Base-by-base conservation (phyloP, 2,329 filamentous ascomycete species). In the Alternaria sp. region DNA sequence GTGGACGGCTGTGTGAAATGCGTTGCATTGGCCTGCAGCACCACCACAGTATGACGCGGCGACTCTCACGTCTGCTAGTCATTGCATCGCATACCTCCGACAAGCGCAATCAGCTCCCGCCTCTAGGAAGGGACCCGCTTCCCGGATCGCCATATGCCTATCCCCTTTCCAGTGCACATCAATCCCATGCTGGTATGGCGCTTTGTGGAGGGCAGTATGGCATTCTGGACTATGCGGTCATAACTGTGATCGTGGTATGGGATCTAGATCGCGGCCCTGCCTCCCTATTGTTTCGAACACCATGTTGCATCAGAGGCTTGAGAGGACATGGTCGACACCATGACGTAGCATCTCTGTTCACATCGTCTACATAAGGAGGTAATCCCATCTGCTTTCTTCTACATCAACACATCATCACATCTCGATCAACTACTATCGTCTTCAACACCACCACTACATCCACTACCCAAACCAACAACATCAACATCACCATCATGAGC, bases 401-500 rank as follows among this genome's bases (percentile, higher is more conserved):
- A 19, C 5, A 62, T 43, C 25, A 49, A 23, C 5, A 40, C 50
- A 28, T n/a, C 45, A 23, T 17, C 19, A 40, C 4, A 23, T 23
- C 19, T 12, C 19, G 23, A 19, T 10, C 30, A 26, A 21, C 9
- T 26, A 12, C 43, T 12, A 5, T 3, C 47, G 36, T 23, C 12
- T n/a, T 15, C 4, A 32, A 6, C 25, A 56, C 15, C 28, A 46
- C 32, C 62, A 23, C 13, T 11, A 44, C 11, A 61, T 46, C 21
- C 19, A 23, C 26, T 15, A 12, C 19, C 12, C 5, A 43, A 28
- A 25, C 21, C 8, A 58, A 26, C 26, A 25, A 55, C 15, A 40
- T 10, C 19, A 17, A 19, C 12, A 54, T n/a, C 32, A 52, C 36
- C 67, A 73, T 45, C 8, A 79, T 79, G 77, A 75, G 76, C 54